Conservation (phyloP, 2,329 filamentous ascomycete species). For the Aspergillus costaricaensis region DNA sequence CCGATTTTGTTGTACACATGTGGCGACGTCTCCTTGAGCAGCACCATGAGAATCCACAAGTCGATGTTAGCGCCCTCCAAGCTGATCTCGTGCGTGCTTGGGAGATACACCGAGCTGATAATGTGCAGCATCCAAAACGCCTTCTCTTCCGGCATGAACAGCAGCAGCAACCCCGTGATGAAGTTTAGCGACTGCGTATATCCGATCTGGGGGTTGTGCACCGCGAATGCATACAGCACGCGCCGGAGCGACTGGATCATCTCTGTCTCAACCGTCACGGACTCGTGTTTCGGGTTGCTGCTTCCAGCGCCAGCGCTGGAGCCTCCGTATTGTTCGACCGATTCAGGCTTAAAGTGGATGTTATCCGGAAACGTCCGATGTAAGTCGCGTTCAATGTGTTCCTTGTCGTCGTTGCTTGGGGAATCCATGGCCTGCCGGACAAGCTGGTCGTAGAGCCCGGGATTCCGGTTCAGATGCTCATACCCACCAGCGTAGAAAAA, state of each 20-base stretch:
- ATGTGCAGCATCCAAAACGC: conserved; percentile 92
- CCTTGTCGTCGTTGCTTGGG: conserved; percentile 71
- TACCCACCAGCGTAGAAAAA: conserved; percentile 94
- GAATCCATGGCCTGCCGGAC: conserved; percentile 65
- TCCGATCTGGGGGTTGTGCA: conserved; percentile 87
- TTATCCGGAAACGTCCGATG: conserved; percentile 96
- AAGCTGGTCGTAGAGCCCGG: conserved; percentile 73
- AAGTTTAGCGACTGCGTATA: conserved; percentile 98
- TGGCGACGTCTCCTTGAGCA: conserved; percentile 79
- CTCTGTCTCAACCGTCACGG: conserved; percentile 63
- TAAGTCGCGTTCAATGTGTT: conserved; percentile 90
- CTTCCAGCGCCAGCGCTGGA: conserved; percentile 30
- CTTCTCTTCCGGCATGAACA: conserved; percentile 91
- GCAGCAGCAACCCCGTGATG: conserved; percentile 80
- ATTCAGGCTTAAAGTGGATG: conserved; percentile 76
- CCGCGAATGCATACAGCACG: conserved; percentile 83
- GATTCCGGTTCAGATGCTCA: conserved; percentile 71
- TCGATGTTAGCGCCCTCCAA: conserved; percentile 93
- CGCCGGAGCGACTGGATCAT: conserved; percentile 81
- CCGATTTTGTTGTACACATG: conserved; percentile 86
- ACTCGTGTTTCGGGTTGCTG: conserved; percentile 39
- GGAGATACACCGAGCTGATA: conserved; percentile 83
- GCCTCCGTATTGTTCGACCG: conserved; percentile 19
- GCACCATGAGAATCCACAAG: conserved; percentile 86
- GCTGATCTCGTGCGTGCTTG: conserved; percentile 86